Base-by-base conservation (phyloP, 352 stramenopile genomes). In the Pythium oligandrum region DNA sequence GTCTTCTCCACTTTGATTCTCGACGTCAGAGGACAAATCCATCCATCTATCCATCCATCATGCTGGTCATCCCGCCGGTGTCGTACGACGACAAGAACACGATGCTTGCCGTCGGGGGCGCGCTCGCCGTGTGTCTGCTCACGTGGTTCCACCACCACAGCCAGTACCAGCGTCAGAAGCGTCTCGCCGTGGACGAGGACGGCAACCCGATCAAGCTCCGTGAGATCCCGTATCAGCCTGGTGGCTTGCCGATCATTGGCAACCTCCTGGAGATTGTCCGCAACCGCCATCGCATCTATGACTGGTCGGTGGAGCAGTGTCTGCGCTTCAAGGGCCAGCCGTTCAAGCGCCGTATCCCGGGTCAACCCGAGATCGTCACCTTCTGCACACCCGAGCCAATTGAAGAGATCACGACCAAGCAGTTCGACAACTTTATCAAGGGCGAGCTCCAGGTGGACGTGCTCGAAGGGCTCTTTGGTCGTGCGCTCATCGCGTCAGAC, bases 371-470 rank as follows among this genome's bases (percentile, higher is more conserved):
- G 9, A 50, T 64, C n/a, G 47, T 75, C 55, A 47, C 64, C 26
- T 48, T 73, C 12, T 52, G 45, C 38, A 40, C 43, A 3, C 59
- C 62, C 2, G 56, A 75, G 37, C 34, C 38, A 1, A 63, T 72
- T 6, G 68, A 74, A 26, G 68, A 67, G 10, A 66, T 74, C 49
- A 59, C 65, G 37, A 68, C 55, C 48, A 78, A 58, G 35, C 68
- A 78, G 53, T 68, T 75, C 37, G 55, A 72, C 7, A 54, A 58
- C 42, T 78, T 72, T 42, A 42, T 57, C 33, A 78, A 78, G 37
- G 68, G 68, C 5, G 34, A 55, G 44, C 52, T 53, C 51, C 57
- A 63, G 43, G 40, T 51, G 12, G 52, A 70, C 35, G 49, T 62
- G 34, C 53, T 71, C 30, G 33, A 30, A 8, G 53, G 59, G 1